Percentiles rank a stretch among this genome's conserved stretches.
Evolutionary conservation across 2,329 filamentous ascomycete species (phyloP).

Genomic region (Ophiostoma montium): DNA sequence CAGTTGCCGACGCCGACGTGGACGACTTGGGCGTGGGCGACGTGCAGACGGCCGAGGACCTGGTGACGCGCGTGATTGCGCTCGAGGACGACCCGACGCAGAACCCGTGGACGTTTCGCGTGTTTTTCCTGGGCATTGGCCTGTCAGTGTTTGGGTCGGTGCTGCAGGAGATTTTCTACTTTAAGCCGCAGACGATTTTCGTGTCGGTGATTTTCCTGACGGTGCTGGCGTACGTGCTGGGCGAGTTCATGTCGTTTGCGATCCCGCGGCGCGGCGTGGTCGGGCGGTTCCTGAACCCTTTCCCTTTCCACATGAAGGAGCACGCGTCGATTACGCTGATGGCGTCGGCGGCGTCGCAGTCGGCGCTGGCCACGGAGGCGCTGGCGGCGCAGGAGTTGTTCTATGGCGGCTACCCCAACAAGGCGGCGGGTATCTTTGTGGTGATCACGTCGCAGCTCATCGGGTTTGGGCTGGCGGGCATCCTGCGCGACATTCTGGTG

Average conservation of each 20-base stretch:
- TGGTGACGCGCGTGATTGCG: constrained; percentile 12
- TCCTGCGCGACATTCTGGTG: constrained; percentile 30
- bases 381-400: constrained; percentile 32
- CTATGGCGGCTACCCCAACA: constrained; percentile 27
- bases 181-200: constrained; percentile 31
- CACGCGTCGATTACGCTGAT: constrained; percentile 15
- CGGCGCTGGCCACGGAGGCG: constrained; percentile 21
- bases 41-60: constrained; percentile 8
- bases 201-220: constrained; percentile 30
- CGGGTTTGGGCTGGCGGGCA: constrained; percentile 33
- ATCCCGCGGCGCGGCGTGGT: constrained; percentile 17
- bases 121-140: constrained; percentile 10
- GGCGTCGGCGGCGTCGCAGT: constrained; percentile 12
- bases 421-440: constrained; percentile 28
- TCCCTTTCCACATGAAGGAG: constrained; percentile 17
- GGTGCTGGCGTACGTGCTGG: constrained; percentile 28
- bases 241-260: constrained; percentile 20
- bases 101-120: constrained; percentile 14
- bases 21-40: not conserved
- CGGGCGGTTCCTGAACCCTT: constrained; percentile 19
- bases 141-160: constrained; percentile 24
- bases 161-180: constrained; percentile 30
- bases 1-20: too few relatives aligned
- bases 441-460: constrained; percentile 33
- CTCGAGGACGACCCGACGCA: constrained; percentile 14